These are phyloP conservation scores for Porodaedalea pini DNA, from an alignment of 1,284 basidiomycete genomes.

Conservation along the genomic window DNA sequence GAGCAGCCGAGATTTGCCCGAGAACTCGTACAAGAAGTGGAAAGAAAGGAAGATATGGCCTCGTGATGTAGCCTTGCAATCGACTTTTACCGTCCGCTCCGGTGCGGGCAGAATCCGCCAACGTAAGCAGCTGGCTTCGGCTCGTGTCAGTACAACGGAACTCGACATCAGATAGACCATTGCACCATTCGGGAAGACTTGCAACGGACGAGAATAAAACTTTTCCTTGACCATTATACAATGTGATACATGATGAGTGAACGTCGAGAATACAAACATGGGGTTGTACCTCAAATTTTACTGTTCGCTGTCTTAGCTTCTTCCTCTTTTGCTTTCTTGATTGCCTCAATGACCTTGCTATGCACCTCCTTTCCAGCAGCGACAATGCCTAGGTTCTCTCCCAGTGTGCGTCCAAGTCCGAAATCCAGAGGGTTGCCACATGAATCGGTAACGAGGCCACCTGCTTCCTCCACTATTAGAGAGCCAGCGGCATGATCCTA, in stretches of 20 bases:
- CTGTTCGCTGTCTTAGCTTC: conserved; percentile 3
- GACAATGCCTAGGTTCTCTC: conserved; percentile 85
- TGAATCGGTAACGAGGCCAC: conserved; percentile 83
- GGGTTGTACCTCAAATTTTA: background rate
- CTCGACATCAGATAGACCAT: no score
- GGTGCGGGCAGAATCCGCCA: background rate
- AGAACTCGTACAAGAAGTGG: background rate
- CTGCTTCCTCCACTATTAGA: conserved; percentile 86
- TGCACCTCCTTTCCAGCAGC: conserved; percentile 73
- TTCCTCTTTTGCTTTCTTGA: conserved; percentile 58
- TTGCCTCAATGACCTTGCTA: conserved; percentile 66
- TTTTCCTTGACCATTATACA: background rate
- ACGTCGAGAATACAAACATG: background rate
- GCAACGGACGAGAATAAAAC: no score
- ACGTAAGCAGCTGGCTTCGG: no score
- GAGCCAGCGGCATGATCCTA: conserved; percentile 91
- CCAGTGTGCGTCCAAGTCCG: conserved; percentile 81
- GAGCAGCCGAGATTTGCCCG: background rate
- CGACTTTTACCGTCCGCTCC: background rate
- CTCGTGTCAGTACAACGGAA: no score
- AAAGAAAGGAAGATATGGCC: background rate
- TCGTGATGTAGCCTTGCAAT: background rate
- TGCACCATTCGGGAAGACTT: no score
- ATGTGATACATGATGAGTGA: background rate
- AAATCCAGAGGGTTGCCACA: conserved; percentile 81